phyloP scores from a whole-genome alignment of 768 basidiomycete genomes.

The Suillus tomentosus region DNA sequence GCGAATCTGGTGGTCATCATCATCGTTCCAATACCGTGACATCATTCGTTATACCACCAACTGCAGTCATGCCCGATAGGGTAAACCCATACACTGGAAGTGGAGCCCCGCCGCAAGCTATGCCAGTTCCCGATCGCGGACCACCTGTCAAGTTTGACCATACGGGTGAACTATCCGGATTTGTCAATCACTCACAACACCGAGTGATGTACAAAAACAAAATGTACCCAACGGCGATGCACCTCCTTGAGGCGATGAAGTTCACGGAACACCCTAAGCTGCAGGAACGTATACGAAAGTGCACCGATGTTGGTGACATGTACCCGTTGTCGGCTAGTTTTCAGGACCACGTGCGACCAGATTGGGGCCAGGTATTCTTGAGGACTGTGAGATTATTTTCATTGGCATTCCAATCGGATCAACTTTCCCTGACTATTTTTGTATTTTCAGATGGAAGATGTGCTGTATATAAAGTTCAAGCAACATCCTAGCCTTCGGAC shows the following conservation, averaged over 20 bases:
- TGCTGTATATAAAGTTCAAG: constrained; percentile 64
- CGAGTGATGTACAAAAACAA: constrained; percentile 55
- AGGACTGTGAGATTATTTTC: constrained; percentile 38
- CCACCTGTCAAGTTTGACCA: constrained; percentile 45
- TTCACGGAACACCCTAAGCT: constrained; percentile 55
- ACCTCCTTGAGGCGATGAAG: constrained; percentile 77
- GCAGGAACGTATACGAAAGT: constrained; percentile 56
- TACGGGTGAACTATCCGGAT: constrained; percentile 42
- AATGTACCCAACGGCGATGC: constrained; percentile 68
- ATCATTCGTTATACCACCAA: constrained; percentile 25
- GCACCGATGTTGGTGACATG: constrained; percentile 42
- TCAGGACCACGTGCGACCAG: constrained; percentile 43
- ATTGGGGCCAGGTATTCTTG: constrained; percentile 59
- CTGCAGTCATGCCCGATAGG: constrained; percentile 8
- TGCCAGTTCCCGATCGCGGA: constrained; percentile 23
- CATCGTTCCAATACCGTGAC: constrained; percentile 25
- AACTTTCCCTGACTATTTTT: neutral
- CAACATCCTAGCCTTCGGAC: constrained; percentile 64
- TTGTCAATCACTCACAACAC: constrained; percentile 70
- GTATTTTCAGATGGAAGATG: constrained; percentile 61
- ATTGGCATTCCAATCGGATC: constrained; percentile 7
- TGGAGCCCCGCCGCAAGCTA: constrained; percentile 9
- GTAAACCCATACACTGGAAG: constrained; percentile 15
- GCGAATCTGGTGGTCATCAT: constrained; percentile 19
- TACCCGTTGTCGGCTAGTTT: constrained; percentile 34